A percentile compares a stretch with the other conserved stretches of the same genome.
Evolutionary conservation across 1,139 yeast species (phyloP).

Genomic region (Saccharomycopsis crataegensis): DNA sequence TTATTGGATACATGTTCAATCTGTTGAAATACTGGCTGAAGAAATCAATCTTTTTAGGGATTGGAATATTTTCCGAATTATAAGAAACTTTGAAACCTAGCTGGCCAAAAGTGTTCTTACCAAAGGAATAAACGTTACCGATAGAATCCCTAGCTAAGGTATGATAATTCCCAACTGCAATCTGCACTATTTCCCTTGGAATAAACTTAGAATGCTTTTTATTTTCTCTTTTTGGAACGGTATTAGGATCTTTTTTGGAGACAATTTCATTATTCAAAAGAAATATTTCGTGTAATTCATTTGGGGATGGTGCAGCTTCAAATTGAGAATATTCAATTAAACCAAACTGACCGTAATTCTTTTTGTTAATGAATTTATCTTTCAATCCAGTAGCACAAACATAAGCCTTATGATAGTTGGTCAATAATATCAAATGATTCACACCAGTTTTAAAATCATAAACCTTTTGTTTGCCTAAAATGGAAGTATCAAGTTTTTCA

Average conservation of each 20-base stretch:
- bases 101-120: conserved; percentile 76
- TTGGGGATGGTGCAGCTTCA: conserved; percentile 39
- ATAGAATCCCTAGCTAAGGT: conserved; percentile 54
- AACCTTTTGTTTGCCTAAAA: conserved; percentile 39
- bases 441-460: conserved; percentile 51
- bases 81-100: conserved; percentile 65
- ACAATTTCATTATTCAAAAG: conserved; percentile 31
- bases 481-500: conserved; percentile 20
- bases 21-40: conserved; percentile 33
- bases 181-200: conserved; percentile 43
- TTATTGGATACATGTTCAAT: conserved; percentile 32
- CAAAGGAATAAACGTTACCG: conserved; percentile 77
- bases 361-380: conserved; percentile 23
- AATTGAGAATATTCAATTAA: conserved; percentile 55
- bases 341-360: conserved; percentile 77
- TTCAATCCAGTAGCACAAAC: conserved; percentile 49
- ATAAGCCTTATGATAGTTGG: conserved; percentile 57
- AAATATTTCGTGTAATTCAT: conserved; percentile 30
- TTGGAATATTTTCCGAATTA: conserved; percentile 58
- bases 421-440: conserved; percentile 57
- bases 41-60: conserved; percentile 51
- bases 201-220: conserved; percentile 21
- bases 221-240: conserved; percentile 19
- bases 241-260: conserved; percentile 25
- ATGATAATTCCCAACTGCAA: conserved; percentile 72